Evolutionary conservation across 148 eudicot genomes (phyloP), one percentile per base, ranked within the genome.

Genomic region (Pouteria glomerata): DNA sequence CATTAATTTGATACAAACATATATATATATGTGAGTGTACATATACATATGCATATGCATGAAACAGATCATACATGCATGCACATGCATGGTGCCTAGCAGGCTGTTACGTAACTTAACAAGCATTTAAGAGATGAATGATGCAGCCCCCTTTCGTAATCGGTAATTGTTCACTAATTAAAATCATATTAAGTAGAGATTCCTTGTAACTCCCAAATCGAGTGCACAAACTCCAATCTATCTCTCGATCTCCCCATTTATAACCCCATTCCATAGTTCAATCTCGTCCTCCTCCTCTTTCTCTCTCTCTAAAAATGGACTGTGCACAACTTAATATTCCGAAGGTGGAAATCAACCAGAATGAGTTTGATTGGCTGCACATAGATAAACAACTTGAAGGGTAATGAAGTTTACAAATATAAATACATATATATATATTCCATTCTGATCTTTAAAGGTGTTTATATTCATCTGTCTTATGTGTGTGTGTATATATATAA

Each of bases 191-290:
- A 37, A 76, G 19, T 60, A 12, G 13, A 60, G 58, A 70, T 69
- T 52, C 34, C 52, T 78, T 81, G 85, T 83, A 83, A 85, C 89
- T 78, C 89, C 84, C 85, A 80, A 72, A 70, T 57, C 72, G 10
- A 39, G 71, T 71, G 65, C 81, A 77, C 81, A 30, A 73, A 65
- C 68, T 71, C 73, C 60, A 67, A 66, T 53, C 44, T 75, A 71
- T 1, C 24, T 19, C 45, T 15, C 33, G 1, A 0, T 56, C 33
- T 34, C 29, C 30, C 55, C 39, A n/a, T 33, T 6, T n/a, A 53
- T 42, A 60, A 18, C 1, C 48, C 1, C 27, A 2, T 7, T 11
- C 48, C n/a, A 8, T 12, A 23, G 12, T 1, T 7, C 31, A 15
- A 31, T 50, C 19, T 39, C 55, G 3, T 34, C 41, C 23, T 16